phyloP scores from a whole-genome alignment of 2,329 filamentous ascomycete species.

The Aureobasidium sp. region DNA sequence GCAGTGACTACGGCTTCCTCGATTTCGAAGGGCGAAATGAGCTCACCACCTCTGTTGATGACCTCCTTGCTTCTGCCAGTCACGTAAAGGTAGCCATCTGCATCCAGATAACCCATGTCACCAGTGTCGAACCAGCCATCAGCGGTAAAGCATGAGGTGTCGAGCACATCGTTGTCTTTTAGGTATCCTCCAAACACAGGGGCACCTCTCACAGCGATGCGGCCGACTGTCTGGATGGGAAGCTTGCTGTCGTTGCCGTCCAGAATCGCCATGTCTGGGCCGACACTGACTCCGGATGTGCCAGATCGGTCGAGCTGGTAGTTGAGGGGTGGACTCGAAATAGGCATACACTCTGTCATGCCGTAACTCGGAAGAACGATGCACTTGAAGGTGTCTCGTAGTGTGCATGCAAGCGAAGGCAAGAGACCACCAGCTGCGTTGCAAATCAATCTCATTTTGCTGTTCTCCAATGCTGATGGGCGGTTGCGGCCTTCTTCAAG shows the following conservation, averaged over 20 bases:
- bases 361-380: constrained; percentile 51
- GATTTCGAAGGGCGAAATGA: constrained; percentile 55
- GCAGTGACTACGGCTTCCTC: constrained; percentile 49
- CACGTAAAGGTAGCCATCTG: constrained; percentile 47
- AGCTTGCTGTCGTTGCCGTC: constrained; percentile 34
- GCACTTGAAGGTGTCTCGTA: constrained; percentile 46
- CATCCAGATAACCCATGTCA: constrained; percentile 48
- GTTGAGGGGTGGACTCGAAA: constrained; percentile 48
- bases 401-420: constrained; percentile 43
- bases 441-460: constrained; percentile 46
- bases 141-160: constrained; percentile 41
- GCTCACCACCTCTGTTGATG: constrained; percentile 52
- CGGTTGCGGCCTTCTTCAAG: constrained; percentile 41
- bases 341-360: constrained; percentile 56
- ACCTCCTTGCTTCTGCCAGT: constrained; percentile 52
- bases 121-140: constrained; percentile 51
- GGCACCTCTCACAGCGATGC: constrained; percentile 47
- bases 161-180: constrained; percentile 36
- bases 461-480: constrained; percentile 35
- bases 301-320: constrained; percentile 47
- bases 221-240: constrained; percentile 33
- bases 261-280: constrained; percentile 47
- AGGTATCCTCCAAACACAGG: constrained; percentile 49
- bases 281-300: constrained; percentile 47
- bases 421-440: constrained; percentile 50